Percentiles rank a stretch among this genome's conserved stretches.
Evolutionary conservation across 1,284 basidiomycete genomes (phyloP).

Genomic region (Cutaneotrichosporon spelunceum): DNA sequence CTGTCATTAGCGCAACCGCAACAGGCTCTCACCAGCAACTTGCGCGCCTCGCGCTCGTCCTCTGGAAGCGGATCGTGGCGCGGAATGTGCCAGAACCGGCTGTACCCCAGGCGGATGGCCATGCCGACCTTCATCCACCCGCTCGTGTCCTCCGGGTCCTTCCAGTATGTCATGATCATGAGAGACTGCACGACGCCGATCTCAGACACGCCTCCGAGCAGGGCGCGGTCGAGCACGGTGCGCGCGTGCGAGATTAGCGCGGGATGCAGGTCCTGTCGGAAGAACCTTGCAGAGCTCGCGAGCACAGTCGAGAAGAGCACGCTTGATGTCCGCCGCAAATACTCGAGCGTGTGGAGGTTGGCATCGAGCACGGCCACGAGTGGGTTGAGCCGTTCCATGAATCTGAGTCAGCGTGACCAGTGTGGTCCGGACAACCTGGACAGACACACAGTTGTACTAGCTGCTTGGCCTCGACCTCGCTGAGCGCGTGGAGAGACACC

Average conservation of each 20-base stretch:
- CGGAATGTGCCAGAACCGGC: conserved; percentile 35
- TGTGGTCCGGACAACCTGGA: too few species aligned
- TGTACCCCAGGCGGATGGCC: conserved; percentile 36
- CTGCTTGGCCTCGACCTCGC: conserved; percentile 29
- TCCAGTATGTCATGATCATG: conserved; percentile 44
- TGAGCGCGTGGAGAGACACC: conserved; percentile 29
- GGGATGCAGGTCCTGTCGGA: conserved; percentile 31
- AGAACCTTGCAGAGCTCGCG: conserved; percentile 31
- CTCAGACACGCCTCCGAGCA: conserved; percentile 28
- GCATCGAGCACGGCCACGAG: conserved; percentile 33
- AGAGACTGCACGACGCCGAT: conserved; percentile 38
- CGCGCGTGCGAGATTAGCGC: conserved; percentile 33
- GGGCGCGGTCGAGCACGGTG: conserved; percentile 34
- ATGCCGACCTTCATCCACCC: conserved; percentile 38
- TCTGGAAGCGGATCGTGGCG: conserved; percentile 29
- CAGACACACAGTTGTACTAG: conserved; percentile 30
- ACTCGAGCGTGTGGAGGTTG: conserved; percentile 34
- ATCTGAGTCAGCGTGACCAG: conserved; percentile 13
- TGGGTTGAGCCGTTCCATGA: conserved; percentile 35
- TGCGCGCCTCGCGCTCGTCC: conserved; percentile 32
- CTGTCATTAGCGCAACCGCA: conserved; percentile 1
- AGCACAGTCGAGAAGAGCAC: conserved; percentile 38
- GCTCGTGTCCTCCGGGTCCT: conserved; percentile 33
- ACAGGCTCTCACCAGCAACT: conserved; percentile 20
- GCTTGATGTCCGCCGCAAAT: conserved; percentile 33